Base-by-base conservation (phyloP, 208 protist genomes). In the Crithidia acanthocephali region DNA sequence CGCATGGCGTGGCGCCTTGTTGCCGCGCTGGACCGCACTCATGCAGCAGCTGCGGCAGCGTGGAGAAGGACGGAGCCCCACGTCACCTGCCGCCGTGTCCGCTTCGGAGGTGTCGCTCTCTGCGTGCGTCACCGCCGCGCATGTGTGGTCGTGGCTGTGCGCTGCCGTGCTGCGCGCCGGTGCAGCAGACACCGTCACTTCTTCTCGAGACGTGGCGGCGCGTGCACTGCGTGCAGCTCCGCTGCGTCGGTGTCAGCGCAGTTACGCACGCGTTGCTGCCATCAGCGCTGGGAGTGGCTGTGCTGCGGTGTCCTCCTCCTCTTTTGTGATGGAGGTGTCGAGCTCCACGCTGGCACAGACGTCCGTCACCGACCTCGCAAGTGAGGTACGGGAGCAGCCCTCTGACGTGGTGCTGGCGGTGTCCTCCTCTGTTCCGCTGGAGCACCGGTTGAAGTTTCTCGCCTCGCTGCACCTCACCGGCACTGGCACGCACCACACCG, bases 401-500 rank as follows among this genome's bases (percentile, higher is more conserved):
- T 33, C 72, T 2, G 72, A 78, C 52, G 72, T 78, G 32, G 50
- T 78, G 40, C 59, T 78, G 8, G 72, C 40, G 20, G 23, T 78
- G 5, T 50, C 44, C 13, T 7, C 62, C 8, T 23, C 50, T 18
- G 20, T 78, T 2, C 59, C 23, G 13, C 25, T 66, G 22, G 35
- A 67, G 60, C 58, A 68, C 32, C 68, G 68, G 35, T 48, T 78
- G 30, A 55, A 67, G 42, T 78, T 78, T 45, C 65, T 78, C 44
- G 72, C 72, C 28, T 78, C 72, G 11, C 59, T 78, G 32, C 72
- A 72, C 40, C 56, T 78, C 50, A 61, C 42, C 27, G 50, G 68
- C 51, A 72, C 58, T 30, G 65, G 65, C 22, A n/a, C 0, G 30
- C 72, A 78, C 37, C 72, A 78, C 20, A 15, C 47, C 13, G 72